Conservation (phyloP, 495 filamentous ascomycete genomes). For the Trichocladium uniseriatum region DNA sequence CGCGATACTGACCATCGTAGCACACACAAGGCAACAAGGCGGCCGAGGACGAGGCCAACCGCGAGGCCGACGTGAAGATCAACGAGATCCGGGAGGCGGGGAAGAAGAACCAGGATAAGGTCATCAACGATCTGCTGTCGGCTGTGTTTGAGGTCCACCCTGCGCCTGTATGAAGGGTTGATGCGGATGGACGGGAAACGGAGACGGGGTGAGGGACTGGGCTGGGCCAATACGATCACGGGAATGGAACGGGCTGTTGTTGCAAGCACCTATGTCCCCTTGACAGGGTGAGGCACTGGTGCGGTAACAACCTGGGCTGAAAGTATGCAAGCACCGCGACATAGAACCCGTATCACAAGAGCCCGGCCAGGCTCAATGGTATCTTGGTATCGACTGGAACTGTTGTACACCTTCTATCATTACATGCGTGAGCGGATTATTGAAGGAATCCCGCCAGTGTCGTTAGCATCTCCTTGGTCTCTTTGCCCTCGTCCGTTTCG, state of each 20-base stretch:
- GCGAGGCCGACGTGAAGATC: slow-evolving; percentile 72
- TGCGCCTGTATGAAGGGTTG: slow-evolving; percentile 3
- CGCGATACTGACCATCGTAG: slow-evolving; percentile 31
- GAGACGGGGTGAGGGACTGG: neutral
- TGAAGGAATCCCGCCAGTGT: slow-evolving; percentile 55
- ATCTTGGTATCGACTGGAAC: slow-evolving; percentile 17
- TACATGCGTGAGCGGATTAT: slow-evolving; percentile 7
- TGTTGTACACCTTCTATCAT: slow-evolving; percentile 5
- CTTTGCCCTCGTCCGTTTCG: slow-evolving; percentile 47
- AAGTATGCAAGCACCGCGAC: too few relatives aligned
- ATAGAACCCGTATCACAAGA: neutral
- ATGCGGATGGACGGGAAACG: neutral
- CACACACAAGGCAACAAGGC: slow-evolving; percentile 82
- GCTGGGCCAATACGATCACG: neutral
- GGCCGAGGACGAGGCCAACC: slow-evolving; percentile 75
- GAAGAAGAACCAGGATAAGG: slow-evolving; percentile 64
- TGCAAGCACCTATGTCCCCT: too few relatives aligned
- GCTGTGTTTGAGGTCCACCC: slow-evolving; percentile 50
- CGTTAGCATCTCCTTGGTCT: slow-evolving; percentile 59
- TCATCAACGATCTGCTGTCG: slow-evolving; percentile 68
- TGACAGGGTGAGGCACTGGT: too few relatives aligned
- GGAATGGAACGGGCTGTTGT: too few relatives aligned
- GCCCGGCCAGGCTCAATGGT: slow-evolving; percentile 5
- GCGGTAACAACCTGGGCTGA: too few relatives aligned
- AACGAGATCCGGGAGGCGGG: slow-evolving; percentile 74